Base-by-base conservation (phyloP, 2,329 filamentous ascomycete genomes). In the Neopestalotiopsis rosae region DNA sequence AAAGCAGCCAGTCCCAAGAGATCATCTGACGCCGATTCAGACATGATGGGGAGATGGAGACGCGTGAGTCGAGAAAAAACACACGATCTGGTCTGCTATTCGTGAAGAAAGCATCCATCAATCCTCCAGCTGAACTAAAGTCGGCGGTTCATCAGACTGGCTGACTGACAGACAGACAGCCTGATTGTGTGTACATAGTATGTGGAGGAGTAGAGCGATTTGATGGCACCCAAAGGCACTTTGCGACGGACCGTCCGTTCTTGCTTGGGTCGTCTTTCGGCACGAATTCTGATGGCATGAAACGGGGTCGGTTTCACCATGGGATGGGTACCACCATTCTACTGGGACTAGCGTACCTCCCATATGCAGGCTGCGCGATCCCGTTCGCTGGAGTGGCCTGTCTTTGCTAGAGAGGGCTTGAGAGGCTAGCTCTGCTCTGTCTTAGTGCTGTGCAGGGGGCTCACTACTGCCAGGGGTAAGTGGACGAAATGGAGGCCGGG, bases 301-400 rank as follows among this genome's bases (percentile, higher is more conserved):
- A 67, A 67, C 66, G 14, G 66, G 20, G 34, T 40, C 45, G 38
- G 66, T 67, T 67, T 67, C 66, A 67, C 66, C 49, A 63, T 67
- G 52, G 28, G 66, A 62, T 34, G 59, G 58, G 56, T 57, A 14
- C 17, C 24, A 45, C 58, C 66, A 67, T 28, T 63, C 12, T 58
- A 58, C 66, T 63, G 17, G 57, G 40, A 20, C 42, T 62, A 63
- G 38, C 42, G 30, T 40, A 20, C 30, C 52, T 38, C 40, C 58
- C 66, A 61, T 38, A 61, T n/a, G 38, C 45, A 28, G 6, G 20
- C 38, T 28, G 28, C 20, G 65, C 38, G 32, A 67, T 67, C 52
- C 56, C 65, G 65, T 67, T 67, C 52, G 65, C 65, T 61, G 34
- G 32, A 42, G 38, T 14, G 6, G 63, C 63, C 63, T 52, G 45